phyloP scores from a whole-genome alignment of 2,329 filamentous ascomycete species.

The Aspergillus neotritici region DNA sequence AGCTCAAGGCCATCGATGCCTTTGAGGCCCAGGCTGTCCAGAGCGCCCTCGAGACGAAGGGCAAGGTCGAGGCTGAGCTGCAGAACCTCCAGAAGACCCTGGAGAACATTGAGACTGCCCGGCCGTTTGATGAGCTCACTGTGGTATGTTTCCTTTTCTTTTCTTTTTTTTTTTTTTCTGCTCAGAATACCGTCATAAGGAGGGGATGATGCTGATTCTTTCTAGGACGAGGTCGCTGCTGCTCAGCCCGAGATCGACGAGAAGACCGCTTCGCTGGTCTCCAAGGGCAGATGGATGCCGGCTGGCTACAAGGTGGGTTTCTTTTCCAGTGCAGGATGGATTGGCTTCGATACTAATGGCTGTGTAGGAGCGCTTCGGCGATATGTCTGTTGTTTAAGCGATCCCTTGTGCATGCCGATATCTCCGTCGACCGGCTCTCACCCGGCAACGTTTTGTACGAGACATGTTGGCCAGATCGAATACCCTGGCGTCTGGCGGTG shows the following conservation, averaged over 20 bases:
- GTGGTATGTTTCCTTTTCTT: constrained; percentile 61
- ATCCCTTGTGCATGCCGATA: constrained; percentile 19
- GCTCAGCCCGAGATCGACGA: constrained; percentile 96
- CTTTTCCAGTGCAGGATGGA: not conserved
- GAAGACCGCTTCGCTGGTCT: constrained; percentile 89
- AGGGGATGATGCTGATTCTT: constrained; percentile 8
- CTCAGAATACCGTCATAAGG: too few relatives aligned
- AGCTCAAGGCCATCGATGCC: constrained; percentile 96
- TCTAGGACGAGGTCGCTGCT: constrained; percentile 84
- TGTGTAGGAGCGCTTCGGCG: constrained; percentile 92
- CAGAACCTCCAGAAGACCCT: constrained; percentile 90
- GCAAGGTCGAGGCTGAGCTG: constrained; percentile 90
- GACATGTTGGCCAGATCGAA: constrained; percentile 18
- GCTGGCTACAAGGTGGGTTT: constrained; percentile 92
- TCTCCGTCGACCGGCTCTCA: constrained; percentile 28
- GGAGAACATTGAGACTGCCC: constrained; percentile 92
- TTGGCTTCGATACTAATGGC: constrained; percentile 3
- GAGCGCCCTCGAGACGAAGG: constrained; percentile 96
- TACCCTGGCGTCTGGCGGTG: constrained; percentile 24
- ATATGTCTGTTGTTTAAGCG: constrained; percentile 85
- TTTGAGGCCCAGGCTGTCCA: constrained; percentile 96
- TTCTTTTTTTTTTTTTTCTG: too few relatives aligned
- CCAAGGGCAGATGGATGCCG: constrained; percentile 96
- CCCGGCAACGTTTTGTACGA: constrained; percentile 27
- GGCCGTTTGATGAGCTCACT: constrained; percentile 94